These are phyloP conservation scores for Lipomyces starkeyi DNA, from an alignment of 805 yeast species.

Conservation along the genomic window DNA sequence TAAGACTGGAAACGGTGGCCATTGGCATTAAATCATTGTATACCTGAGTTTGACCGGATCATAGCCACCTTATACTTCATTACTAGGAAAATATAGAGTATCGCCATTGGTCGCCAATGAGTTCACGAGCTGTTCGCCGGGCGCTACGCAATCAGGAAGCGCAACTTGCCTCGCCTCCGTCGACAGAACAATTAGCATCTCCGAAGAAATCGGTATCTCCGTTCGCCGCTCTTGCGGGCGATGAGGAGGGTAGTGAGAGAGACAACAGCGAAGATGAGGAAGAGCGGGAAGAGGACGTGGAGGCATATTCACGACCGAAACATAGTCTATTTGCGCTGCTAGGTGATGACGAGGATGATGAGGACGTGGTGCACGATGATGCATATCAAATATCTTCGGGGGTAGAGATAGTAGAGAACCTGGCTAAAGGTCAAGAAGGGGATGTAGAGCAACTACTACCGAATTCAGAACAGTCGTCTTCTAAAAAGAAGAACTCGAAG, in stretches of 20 bases:
- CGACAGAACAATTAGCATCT: not conserved
- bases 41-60: not conserved
- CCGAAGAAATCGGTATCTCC: constrained; percentile 5
- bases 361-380: constrained; percentile 13
- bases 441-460: constrained; percentile 1
- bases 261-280: constrained; percentile 16
- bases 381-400: not conserved
- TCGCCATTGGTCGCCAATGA: constrained; percentile 16
- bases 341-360: constrained; percentile 23
- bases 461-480: constrained; percentile 2
- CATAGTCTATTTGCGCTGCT: constrained; percentile 27
- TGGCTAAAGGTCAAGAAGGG: not conserved
- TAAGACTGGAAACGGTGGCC: not conserved
- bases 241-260: not conserved
- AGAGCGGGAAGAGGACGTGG: constrained; percentile 19
- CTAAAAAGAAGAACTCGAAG: constrained; percentile 17
- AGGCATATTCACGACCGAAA: constrained; percentile 7
- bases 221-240: not conserved
- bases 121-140: constrained; percentile 36
- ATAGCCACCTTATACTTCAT: not conserved
- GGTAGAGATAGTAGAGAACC: not conserved
- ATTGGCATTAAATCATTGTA: not conserved
- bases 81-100: not conserved
- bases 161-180: not conserved
- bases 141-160: constrained; percentile 30